These are phyloP conservation scores for Fusarium dimerum DNA, from an alignment of 2,329 filamentous ascomycete species.

Conservation along the genomic window DNA sequence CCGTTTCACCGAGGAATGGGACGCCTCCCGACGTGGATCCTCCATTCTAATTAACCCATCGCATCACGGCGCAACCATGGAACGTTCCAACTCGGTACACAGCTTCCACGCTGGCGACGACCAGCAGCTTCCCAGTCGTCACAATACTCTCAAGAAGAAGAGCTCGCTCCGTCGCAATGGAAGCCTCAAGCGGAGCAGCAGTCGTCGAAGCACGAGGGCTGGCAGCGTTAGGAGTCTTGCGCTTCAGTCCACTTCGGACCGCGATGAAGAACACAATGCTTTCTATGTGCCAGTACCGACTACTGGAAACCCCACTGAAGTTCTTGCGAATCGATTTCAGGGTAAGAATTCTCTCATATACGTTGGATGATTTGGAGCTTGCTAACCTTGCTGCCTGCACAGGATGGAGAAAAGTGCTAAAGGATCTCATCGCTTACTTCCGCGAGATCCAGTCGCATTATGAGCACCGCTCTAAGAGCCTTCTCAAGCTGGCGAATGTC, in stretches of 20 bases:
- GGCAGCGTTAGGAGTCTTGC: conserved; percentile 83
- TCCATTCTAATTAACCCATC: conserved; percentile 57
- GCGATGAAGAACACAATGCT: conserved; percentile 74
- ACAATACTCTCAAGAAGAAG: conserved; percentile 88
- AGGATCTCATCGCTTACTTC: conserved; percentile 92
- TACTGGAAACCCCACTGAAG: conserved; percentile 81
- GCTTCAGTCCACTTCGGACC: conserved; percentile 67
- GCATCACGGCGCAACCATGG: conserved; percentile 43
- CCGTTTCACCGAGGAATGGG: conserved; percentile 71
- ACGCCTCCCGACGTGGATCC: conserved; percentile 66
- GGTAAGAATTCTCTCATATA: conserved; percentile 45
- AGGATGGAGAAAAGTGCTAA: conserved; percentile 86
- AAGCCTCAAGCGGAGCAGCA: conserved; percentile 78
- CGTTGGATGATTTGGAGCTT: no score
- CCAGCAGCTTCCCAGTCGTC: conserved; percentile 44
- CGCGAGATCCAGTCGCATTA: conserved; percentile 89
- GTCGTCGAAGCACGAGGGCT: conserved; percentile 78
- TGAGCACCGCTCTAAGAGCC: conserved; percentile 78
- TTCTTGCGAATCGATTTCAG: conserved; percentile 85
- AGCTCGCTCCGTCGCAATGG: conserved; percentile 70
- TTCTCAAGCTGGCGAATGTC: conserved; percentile 80
- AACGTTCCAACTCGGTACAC: conserved; percentile 63
- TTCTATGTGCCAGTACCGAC: conserved; percentile 92
- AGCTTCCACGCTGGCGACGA: conserved; percentile 53
- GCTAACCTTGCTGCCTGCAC: no score